Base-by-base conservation (phyloP, 345 rosid species). In the Hibiscus syriacus region DNA sequence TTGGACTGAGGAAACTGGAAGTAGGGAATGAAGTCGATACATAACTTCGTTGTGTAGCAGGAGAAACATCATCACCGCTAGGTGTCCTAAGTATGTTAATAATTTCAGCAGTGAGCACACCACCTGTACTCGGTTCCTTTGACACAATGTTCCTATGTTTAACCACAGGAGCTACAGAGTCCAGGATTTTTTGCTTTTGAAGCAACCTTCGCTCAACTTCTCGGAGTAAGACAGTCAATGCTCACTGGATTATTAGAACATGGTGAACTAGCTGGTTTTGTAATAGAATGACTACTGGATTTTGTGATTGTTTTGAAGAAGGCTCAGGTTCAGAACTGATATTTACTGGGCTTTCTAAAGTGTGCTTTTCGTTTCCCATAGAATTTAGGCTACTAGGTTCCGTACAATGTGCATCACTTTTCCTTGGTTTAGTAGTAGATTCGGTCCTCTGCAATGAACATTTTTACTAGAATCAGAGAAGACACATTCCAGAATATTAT, bases 291-390 rank as follows among this genome's bases (percentile, higher is more conserved):
- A 3, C 55, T 8, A 45, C 9, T 64, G 52, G 77, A 71, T 27
- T 46, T 23, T 56, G 53, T 13, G 74, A 43, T 63, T 74, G 80
- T 9, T 78, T 87, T 46, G 80, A 55, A 53, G 69, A 57, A 36
- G 85, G 88, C 72, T 79, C 86, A 14, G 87, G 84, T 69, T 84
- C 89, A 67, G 90, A 77, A 27, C 81, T 92, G 68, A 90, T 85
- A 82, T 88, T 93, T 75, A 82, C 87, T 70, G 89, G 79, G 80
- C 17, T 64, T 64, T 2, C 36, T 27, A 64, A 46, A 26, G 0
- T 46, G n/a, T 26, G 17, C 23, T 13, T 46, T 48, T 46, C 52
- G 29, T 16, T 9, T 64, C 97, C 89, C 71, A 70, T 55, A 64
- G 89, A 63, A 68, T 85, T 80, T 75, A 78, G 17, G 14, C 4